These are phyloP conservation scores for Pelargonium australe DNA, from an alignment of 441 rosid species.

Conservation along the genomic window DNA sequence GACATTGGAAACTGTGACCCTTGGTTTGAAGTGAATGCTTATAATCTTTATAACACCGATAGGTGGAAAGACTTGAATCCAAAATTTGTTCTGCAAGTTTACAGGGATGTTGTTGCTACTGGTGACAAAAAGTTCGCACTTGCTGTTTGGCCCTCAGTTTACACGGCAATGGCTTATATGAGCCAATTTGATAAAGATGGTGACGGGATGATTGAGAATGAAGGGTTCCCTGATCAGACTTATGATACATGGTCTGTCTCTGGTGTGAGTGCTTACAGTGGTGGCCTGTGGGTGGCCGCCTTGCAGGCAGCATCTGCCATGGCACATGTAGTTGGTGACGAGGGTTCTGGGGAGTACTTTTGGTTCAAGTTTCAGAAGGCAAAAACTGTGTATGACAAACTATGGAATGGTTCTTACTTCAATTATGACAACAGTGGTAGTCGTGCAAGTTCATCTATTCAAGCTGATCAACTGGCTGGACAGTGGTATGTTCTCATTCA, in stretches of 20 bases:
- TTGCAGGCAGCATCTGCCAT: conserved; percentile 88
- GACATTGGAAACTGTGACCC: conserved; percentile 76
- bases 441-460: conserved; percentile 64
- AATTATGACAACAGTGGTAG: conserved; percentile 67
- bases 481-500: conserved; percentile 49
- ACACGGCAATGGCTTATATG: conserved; percentile 83
- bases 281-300: conserved; percentile 96
- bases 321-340: conserved; percentile 72
- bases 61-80: conserved; percentile 91
- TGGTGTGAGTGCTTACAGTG: conserved; percentile 80
- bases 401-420: conserved; percentile 94
- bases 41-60: conserved; percentile 56
- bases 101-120: conserved; percentile 76
- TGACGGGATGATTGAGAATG: conserved; percentile 92
- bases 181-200: conserved; percentile 86
- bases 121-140: conserved; percentile 69
- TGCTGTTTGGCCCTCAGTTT: conserved; percentile 89
- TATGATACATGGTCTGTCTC: conserved; percentile 89
- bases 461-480: conserved; percentile 94
- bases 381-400: conserved; percentile 53
- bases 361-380: conserved; percentile 81
- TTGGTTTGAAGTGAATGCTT: conserved; percentile 82
- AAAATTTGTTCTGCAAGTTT: conserved; percentile 85
- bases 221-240: conserved; percentile 92
- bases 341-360: conserved; percentile 57